A percentile compares a stretch with the other conserved stretches of the same genome.
phyloP scores from a whole-genome alignment of 257 asterid genomes.

The Gentiana straminea region DNA sequence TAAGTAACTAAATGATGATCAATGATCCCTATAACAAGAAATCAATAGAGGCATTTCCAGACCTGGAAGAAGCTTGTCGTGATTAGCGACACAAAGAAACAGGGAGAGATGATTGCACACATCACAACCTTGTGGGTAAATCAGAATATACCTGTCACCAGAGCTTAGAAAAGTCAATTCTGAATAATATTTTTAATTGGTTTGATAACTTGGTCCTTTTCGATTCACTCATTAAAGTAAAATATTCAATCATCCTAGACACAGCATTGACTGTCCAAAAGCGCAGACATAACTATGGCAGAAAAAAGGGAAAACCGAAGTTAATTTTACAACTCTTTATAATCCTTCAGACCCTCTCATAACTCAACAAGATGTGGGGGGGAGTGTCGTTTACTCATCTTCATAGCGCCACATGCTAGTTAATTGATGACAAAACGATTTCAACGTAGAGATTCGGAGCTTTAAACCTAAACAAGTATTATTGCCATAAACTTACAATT shows the following conservation, averaged over 20 bases:
- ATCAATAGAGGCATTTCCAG: conserved; percentile 1
- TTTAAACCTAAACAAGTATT: no score
- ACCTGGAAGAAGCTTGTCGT: conserved; percentile 98
- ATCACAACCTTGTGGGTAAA: conserved; percentile 96
- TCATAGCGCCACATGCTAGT: no score
- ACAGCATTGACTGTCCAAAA: background rate
- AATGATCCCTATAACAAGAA: background rate
- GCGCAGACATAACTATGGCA: background rate
- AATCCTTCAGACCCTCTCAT: background rate
- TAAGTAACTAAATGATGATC: background rate
- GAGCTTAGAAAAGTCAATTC: conserved; percentile 9
- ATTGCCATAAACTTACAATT: no score
- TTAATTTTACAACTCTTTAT: background rate
- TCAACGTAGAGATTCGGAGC: no score
- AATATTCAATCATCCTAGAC: background rate
- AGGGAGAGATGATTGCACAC: conserved; percentile 89
- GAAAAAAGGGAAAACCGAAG: background rate
- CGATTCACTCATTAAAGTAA: background rate
- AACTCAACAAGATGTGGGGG: no score
- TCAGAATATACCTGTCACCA: conserved; percentile 77
- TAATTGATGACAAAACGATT: no score
- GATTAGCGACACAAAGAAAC: conserved; percentile 95
- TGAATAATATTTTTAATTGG: background rate
- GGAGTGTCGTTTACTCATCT: no score
- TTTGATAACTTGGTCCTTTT: background rate